Base-by-base conservation (phyloP, 352 stramenopile species). In the Globisporangium cystogenes region DNA sequence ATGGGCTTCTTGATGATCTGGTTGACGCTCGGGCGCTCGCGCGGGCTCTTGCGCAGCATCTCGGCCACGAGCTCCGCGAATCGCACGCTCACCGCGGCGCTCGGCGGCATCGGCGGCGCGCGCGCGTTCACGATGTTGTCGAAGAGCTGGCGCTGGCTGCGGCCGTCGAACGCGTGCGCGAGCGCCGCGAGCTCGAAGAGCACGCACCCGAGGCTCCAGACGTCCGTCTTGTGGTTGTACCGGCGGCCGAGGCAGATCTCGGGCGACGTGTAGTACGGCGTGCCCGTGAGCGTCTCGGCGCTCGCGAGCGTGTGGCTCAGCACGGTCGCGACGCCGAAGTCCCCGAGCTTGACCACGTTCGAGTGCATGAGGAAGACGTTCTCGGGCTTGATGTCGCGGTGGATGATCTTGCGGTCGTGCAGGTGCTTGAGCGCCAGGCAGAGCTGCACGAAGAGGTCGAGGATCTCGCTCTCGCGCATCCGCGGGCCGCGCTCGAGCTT, bases 171-270 rank as follows among this genome's bases (percentile, higher is more conserved):
- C 18, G 90, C 83, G 48, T 97, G 87, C 14, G 64, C 57, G 52
- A 97, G 79, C 24, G 90, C 94, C 3, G 55, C 65, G 66, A 98
- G 83, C 68, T 98, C 93, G 66, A 96, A 98, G 23, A 98, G 56
- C 10, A 98, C 77, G 62, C 91, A 98, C 2, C 93, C 93, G 15
- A 98, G 68, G 31, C 91, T 96, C 93, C 93, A 98, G 18, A 98
- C 65, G 60, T 98, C 93, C 0, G 84, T 95, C 68, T 98, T 98
- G 54, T 91, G 74, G 50, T 97, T 96, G 74, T 98, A 98, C 15
- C 74, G 72, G 48, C 93, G 79, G 16, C 94, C 92, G 14, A 96
- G 70, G 60, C 87, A 97, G 43, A 98, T 95, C 65, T 98, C 93
- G 37, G 93, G 93, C 10, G 87, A 96, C 45, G 96, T 97, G 72